Evolutionary conservation across 768 basidiomycete genomes (phyloP), one percentile per base, ranked within the genome.

Genomic region (Lactarius deliciosus): DNA sequence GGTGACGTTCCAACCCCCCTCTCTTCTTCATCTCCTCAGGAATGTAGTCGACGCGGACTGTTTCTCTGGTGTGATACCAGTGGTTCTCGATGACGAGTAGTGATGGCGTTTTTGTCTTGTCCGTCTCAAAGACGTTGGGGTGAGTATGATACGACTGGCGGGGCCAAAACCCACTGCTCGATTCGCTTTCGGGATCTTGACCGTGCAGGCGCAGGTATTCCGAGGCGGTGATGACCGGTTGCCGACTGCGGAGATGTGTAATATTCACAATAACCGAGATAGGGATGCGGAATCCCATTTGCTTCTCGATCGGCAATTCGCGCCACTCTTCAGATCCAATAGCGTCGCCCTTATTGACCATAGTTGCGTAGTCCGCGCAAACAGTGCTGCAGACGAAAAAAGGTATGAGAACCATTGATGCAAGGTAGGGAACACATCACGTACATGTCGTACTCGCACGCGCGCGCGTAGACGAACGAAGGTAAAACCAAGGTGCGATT

Each of bases 401-500:
- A 47, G n/a, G 6, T 16, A 47, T 30, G 9, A 30, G 50, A 18
- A 0, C 2, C 2, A 1, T 5, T 10, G 22, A 13, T 50, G 10
- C 73, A 69, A 70, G 72, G 47, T n/a, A 32, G 32, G 8, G 0
- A 32, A 40, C 16, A 18, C 18, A 13, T 36, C 8, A 72, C 79
- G 38, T 65, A 77, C 78, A 75, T 74, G 54, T 75, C 72, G 63
- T 76, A 81, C 68, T 81, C 79, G 71, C 81, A 82, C 2, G 77
- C 75, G 58, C 81, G 79, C 10, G 81, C 79, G 45, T 83, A 82
- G 61, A 82, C 75, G 67, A 76, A 79, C 1, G 81, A 78, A 13
- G 81, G 81, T 55, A 83, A 63, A 41, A 82, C 73, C 60, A 79
- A 75, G n/a, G 79, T 80, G 53, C 81, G 77, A 68, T 81, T 80